Conservation (phyloP, 2,329 filamentous ascomycete genomes). For the Diplodia sapinea region DNA sequence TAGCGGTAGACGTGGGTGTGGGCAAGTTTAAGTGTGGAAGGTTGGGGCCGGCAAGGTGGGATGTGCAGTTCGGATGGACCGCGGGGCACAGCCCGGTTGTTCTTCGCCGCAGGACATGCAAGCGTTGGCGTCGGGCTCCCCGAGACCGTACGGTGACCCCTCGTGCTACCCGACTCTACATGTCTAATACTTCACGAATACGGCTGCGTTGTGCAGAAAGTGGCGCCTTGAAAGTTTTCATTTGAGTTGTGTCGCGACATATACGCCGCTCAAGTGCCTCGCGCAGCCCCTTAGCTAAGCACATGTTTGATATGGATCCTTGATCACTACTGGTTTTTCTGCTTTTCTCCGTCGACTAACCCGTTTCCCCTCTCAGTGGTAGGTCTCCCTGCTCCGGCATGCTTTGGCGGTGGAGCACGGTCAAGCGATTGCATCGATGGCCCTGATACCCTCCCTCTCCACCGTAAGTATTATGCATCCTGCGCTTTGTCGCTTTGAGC, state of each 20-base stretch:
- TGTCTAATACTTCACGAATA: neutral
- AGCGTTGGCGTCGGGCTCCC: neutral
- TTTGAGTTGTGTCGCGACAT: neutral
- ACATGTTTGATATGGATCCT: neutral
- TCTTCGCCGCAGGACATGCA: neutral
- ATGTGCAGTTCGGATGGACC: slow-evolving; percentile 11
- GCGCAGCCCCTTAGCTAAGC: neutral
- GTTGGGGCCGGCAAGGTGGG: slow-evolving; percentile 3
- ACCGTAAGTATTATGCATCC: neutral
- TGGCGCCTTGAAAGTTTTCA: slow-evolving; percentile 5
- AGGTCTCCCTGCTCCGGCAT: neutral
- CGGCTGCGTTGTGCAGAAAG: neutral
- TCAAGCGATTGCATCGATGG: neutral
- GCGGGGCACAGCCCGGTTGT: slow-evolving; percentile 7
- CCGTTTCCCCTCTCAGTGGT: neutral
- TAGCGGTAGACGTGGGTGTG: neutral
- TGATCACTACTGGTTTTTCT: neutral
- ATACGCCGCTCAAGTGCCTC: neutral
- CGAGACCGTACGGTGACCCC: neutral
- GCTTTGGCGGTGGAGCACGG: neutral
- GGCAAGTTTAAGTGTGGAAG: neutral
- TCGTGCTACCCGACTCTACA: neutral
- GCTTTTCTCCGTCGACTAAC: neutral
- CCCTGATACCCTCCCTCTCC: neutral
- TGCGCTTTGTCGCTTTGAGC: slow-evolving; percentile 3